Conservation (phyloP, 2,329 filamentous ascomycete species). For the Hymenoscyphus infarciens region DNA sequence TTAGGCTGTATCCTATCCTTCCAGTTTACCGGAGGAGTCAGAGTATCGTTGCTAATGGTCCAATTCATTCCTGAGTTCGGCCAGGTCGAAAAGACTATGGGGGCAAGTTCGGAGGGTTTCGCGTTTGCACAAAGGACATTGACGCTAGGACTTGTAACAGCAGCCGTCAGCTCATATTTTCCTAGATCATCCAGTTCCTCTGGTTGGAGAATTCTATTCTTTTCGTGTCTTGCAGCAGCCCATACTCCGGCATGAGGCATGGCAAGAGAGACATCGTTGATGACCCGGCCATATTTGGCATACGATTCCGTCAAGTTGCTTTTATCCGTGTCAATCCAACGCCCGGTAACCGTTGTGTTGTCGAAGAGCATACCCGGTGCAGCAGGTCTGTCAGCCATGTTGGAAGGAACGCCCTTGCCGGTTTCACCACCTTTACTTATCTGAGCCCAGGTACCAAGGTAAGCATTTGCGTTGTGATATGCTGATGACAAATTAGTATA, state of each 20-base stretch:
- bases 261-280: conserved; percentile 75
- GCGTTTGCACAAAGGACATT: conserved; percentile 73
- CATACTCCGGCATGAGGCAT: conserved; percentile 72
- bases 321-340: conserved; percentile 61
- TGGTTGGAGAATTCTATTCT: conserved; percentile 69
- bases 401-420: conserved; percentile 24
- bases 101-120: conserved; percentile 53
- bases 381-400: conserved; percentile 49
- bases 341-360: conserved; percentile 66
- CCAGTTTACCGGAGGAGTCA: conserved; percentile 36
- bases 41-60: not conserved
- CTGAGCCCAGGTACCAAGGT: conserved; percentile 52
- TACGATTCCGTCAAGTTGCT: conserved; percentile 52
- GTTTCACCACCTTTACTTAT: not conserved
- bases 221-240: conserved; percentile 54
- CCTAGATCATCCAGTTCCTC: conserved; percentile 61
- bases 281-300: conserved; percentile 48
- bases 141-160: conserved; percentile 65
- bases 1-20: conserved; percentile 37
- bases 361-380: conserved; percentile 64
- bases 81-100: conserved; percentile 64
- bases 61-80: conserved; percentile 21
- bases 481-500: conserved; percentile 34
- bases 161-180: conserved; percentile 63
- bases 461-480: conserved; percentile 67